Base-by-base conservation (phyloP, 164 flowering plant species). In the Chloranthus sessilifolius region DNA sequence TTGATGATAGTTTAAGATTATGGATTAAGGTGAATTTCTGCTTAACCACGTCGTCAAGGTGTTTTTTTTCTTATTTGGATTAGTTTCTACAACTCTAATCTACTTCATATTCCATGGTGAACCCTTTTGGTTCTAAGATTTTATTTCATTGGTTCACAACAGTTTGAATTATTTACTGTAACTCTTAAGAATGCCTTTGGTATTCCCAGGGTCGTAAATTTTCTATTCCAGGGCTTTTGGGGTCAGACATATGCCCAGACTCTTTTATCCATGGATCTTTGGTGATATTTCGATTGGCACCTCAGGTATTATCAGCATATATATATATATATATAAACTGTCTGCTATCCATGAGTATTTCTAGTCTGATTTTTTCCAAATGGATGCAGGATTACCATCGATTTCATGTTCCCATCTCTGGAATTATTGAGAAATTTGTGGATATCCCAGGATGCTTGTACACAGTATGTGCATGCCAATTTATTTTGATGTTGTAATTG, bases 241-340 rank as follows among this genome's bases (percentile, higher is more conserved):
- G 96, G 4, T 67, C 72, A 28, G 85, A 82, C 33, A 44, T 70
- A 37, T 56, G 60, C 67, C 63, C 81, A 7, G 50, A 35, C 58
- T 47, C 76, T 60, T 88, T 85, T 58, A 45, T 66, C 39, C 51
- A 76, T 62, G 98, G 98, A 59, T 52, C 82, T 29, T 34, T 92
- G 65, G 95, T 88, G 62, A 92, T 92, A 65, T 92, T 88, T 51
- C 85, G 98, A n/a, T 74, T 92, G 87, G 98, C 98, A n/a, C 98
- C 95, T 15, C 96, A 92, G 95, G 96, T 92, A 71, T 14, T 29
- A 25, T 30, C 9, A 2, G 8, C 42, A 28, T 55, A 25, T n/a
- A 30, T 41, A 29, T 25, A 52, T 4, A 7, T 43, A 17, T 17
- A 14, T 6, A 7, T 10, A 12, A 12, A 1, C 44, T 44, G 11